Base-by-base conservation (phyloP, 2,329 filamentous ascomycete species). In the Pseudocercospora macadamiae region DNA sequence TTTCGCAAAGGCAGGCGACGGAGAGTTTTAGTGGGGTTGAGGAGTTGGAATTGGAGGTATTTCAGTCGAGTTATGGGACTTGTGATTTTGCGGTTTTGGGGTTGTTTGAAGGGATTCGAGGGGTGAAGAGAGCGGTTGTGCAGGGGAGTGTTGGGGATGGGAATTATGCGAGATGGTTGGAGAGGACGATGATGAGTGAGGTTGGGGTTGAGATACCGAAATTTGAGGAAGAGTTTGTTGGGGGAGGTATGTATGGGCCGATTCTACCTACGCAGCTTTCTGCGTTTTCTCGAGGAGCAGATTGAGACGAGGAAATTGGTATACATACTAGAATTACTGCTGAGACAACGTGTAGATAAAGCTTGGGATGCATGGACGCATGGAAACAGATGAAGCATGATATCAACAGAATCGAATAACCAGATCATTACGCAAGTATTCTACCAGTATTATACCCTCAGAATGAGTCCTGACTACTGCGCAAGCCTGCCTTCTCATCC, bases 41-140 rank as follows among this genome's bases (percentile, higher is more conserved):
- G 44, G 75, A 75, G 54, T 68, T 83, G 16, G 78, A 79, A 53
- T 70, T 84, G n/a, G 75, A 80, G 42, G 79, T 80, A 3, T 81
- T 79, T 66, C 79, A 83, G 66, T 68, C 75, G 1, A 74, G 75
- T 65, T 80, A 72, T 64, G 73, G 72, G n/a, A 72, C 73, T 10
- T 78, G 74, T 21, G 77, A 78, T 57, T 76, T 76, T 26, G 63
- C 65, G 0, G 76, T 78, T 1, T 63, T 83, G 67, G 72, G 63
- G 47, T 64, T 80, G 32, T 81, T 83, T 59, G 75, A 76, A 49
- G 77, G 73, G 0, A 73, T 83, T 0, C 70, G 80, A 53, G 80
- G 76, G 0, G 79, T 83, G 3, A 68, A 72, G 39, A 74, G 70
- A 32, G 76, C 74, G n/a, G 73, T 65, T 37, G 72, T 83, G 64